A percentile compares a stretch with the other conserved stretches of the same genome.
Conservation (phyloP, 768 basidiomycete genomes). For the Suillus decipiens region DNA sequence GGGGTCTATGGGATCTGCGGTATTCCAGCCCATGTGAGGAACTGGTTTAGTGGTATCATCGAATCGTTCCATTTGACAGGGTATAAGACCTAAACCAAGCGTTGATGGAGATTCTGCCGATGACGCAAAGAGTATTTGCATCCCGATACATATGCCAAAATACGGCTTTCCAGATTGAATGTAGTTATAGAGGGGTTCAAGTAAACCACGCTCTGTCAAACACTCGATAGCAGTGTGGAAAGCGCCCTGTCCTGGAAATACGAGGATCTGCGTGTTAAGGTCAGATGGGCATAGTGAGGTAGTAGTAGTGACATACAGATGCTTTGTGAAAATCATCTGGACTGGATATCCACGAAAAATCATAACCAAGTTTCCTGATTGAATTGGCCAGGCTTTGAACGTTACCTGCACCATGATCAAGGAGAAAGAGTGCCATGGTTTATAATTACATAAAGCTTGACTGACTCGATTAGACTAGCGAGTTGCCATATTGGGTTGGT, state of each 20-base stretch:
- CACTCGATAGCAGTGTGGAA: conserved; percentile 87
- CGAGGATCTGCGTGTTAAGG: conserved; percentile 63
- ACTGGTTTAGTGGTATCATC: conserved; percentile 76
- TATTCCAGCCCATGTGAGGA: conserved; percentile 99
- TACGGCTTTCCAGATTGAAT: conserved; percentile 89
- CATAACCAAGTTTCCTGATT: conserved; percentile 77
- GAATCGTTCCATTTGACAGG: conserved; percentile 79
- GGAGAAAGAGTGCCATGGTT: conserved; percentile 72
- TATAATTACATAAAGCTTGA: not conserved
- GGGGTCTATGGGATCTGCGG: conserved; percentile 59
- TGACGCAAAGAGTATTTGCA: conserved; percentile 92
- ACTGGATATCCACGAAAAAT: conserved; percentile 85
- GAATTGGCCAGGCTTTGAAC: conserved; percentile 94
- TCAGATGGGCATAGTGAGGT: conserved; percentile 9
- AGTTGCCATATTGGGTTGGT: conserved; percentile 13
- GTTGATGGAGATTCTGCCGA: conserved; percentile 74
- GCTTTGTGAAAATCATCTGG: conserved; percentile 85
- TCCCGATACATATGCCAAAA: conserved; percentile 97
- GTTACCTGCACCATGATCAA: conserved; percentile 97
- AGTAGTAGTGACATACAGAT: conserved; percentile 61
- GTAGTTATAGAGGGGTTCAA: conserved; percentile 80
- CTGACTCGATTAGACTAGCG: not conserved
- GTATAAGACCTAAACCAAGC: conserved; percentile 82
- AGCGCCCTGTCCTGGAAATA: conserved; percentile 96
- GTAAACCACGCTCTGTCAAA: conserved; percentile 69